phyloP scores from a whole-genome alignment of 176 grass and related monocot species.

The Oryza australiensis region DNA sequence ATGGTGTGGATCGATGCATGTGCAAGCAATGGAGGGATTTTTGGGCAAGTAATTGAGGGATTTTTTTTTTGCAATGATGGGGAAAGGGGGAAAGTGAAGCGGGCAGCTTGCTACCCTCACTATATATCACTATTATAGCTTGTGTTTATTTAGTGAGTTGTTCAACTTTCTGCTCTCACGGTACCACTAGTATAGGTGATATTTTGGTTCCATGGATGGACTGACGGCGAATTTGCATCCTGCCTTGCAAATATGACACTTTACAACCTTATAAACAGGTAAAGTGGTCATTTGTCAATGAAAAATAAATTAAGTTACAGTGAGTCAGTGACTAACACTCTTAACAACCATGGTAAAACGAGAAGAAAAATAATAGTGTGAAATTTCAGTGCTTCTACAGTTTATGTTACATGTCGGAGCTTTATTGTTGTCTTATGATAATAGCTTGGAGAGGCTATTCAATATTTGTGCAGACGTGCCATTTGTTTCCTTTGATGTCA shows the following conservation, averaged over 20 bases:
- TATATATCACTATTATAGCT: neutral
- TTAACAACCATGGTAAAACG: neutral
- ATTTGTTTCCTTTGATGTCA: neutral
- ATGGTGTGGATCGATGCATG: neutral
- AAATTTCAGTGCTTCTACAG: neutral
- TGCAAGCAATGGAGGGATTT: neutral
- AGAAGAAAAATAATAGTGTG: conserved; percentile 2
- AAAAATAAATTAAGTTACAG: conserved; percentile 18
- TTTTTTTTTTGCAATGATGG: neutral
- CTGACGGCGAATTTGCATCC: neutral
- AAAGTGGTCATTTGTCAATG: neutral
- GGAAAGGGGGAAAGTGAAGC: neutral
- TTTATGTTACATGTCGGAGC: neutral
- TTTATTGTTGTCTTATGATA: neutral
- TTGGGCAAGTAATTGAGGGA: neutral
- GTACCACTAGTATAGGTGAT: neutral
- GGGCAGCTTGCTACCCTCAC: neutral
- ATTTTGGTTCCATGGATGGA: neutral
- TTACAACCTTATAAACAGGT: neutral
- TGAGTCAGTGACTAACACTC: neutral
- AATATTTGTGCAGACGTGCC: neutral
- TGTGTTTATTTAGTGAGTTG: neutral
- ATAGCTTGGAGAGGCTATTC: neutral
- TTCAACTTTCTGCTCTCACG: neutral
- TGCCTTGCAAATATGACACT: neutral